These are phyloP conservation scores for Trypanosoma scelopori DNA, from an alignment of 208 protist species.

Conservation along the genomic window DNA sequence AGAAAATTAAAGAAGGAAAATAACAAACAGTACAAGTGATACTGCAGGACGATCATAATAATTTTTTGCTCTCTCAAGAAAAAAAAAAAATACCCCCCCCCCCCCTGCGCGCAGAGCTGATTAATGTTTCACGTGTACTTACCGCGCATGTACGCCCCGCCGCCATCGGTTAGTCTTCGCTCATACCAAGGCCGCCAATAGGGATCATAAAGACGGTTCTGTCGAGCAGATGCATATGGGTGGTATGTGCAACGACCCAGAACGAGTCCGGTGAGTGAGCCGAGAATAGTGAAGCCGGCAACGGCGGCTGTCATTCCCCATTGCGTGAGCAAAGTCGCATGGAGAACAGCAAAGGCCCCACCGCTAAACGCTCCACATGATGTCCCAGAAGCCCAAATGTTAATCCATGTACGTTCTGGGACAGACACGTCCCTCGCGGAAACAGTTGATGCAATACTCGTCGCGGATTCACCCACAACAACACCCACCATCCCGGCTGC, in stretches of 20 bases:
- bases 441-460: slow-evolving; percentile 30
- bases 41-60: no score
- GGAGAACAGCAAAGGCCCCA: slow-evolving; percentile 43
- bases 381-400: slow-evolving; percentile 44
- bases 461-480: slow-evolving; percentile 44
- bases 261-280: slow-evolving; percentile 35
- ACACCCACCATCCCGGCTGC: slow-evolving; percentile 50
- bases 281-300: slow-evolving; percentile 30
- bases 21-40: no score
- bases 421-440: slow-evolving; percentile 35
- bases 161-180: slow-evolving; percentile 42
- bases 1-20: no score
- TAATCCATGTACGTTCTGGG: slow-evolving; percentile 64
- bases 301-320: slow-evolving; percentile 56
- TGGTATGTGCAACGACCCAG: slow-evolving; percentile 67
- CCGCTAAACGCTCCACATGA: slow-evolving; percentile 51
- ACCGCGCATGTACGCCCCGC: slow-evolving; percentile 64
- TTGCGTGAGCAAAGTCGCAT: slow-evolving; percentile 52
- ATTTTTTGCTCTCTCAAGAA: no score
- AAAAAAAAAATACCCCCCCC: no score
- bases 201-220: slow-evolving; percentile 64
- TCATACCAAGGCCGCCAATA: slow-evolving; percentile 83
- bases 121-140: slow-evolving; percentile 46
- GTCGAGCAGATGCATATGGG: slow-evolving; percentile 52
- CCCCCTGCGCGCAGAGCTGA: background rate